Percentiles rank a stretch among this genome's conserved stretches.
Conservation (phyloP, 805 yeast genomes). For the Jamesozyma gamospora region DNA sequence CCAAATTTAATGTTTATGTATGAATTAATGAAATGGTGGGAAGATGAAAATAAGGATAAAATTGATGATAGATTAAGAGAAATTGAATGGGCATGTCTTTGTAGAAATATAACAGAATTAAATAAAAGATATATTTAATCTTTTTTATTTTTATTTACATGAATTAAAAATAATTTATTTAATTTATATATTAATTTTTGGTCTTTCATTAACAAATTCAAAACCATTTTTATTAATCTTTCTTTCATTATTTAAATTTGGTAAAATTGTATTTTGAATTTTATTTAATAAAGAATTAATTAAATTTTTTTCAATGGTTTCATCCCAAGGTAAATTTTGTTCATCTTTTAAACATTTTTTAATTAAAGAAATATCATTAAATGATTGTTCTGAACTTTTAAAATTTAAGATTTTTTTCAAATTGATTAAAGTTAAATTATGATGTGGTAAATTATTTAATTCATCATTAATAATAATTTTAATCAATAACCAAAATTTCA, state of each 20-base stretch:
- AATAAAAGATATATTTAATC: constrained; percentile 51
- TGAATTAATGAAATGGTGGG: constrained; percentile 58
- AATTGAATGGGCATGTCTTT: constrained; percentile 80
- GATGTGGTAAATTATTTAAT: constrained; percentile 12
- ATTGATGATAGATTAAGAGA: constrained; percentile 33
- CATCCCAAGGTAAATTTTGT: constrained; percentile 3
- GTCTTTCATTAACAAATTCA: constrained; percentile 3
- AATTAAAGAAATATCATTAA: constrained; percentile 10
- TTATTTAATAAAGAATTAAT: not conserved
- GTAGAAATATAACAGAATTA: constrained; percentile 71
- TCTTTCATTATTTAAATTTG: not conserved
- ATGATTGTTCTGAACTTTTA: constrained; percentile 11
- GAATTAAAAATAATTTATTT: not conserved
- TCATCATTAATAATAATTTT: constrained; percentile 20
- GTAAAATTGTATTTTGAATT: not conserved
- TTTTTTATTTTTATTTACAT: not conserved
- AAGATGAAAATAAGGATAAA: constrained; percentile 17
- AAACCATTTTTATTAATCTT: not conserved
- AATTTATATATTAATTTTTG: not conserved
- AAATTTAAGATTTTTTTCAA: constrained; percentile 15
- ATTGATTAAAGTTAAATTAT: constrained; percentile 16
- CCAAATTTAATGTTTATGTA: constrained; percentile 89
- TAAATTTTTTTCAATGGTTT: not conserved
- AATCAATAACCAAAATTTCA: constrained; percentile 26
- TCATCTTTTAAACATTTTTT: constrained; percentile 4